Percentiles rank a stretch among this genome's conserved stretches.
Evolutionary conservation across 2,329 filamentous ascomycete genomes (phyloP).

Genomic region (Nannizzia gypsea): DNA sequence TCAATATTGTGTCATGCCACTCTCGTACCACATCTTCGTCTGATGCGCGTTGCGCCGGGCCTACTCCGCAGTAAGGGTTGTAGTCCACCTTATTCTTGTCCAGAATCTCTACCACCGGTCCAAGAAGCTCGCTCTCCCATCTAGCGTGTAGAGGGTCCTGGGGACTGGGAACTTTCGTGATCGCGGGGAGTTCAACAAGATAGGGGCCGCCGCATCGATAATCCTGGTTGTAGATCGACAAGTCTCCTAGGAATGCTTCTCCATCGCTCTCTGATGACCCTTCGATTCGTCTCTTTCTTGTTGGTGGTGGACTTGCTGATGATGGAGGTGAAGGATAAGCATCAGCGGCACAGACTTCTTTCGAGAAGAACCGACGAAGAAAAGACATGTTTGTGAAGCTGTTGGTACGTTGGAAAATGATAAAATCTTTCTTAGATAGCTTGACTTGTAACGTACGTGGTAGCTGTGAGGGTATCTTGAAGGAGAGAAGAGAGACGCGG

Average conservation of each 20-base stretch:
- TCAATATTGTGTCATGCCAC: background rate
- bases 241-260: background rate
- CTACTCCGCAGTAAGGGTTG: background rate
- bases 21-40: background rate
- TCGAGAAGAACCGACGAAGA: background rate
- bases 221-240: background rate
- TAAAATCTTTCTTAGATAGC: no score
- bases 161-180: background rate
- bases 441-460: no score
- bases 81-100: no score
- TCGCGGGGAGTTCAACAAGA: background rate
- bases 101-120: background rate
- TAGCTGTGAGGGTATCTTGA: no score
- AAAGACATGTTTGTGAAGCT: background rate
- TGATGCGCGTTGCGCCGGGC: background rate
- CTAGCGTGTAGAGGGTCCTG: background rate
- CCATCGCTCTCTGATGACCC: background rate
- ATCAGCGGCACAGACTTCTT: background rate
- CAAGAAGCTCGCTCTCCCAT: background rate
- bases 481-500: no score
- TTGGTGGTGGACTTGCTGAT: background rate
- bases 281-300: background rate
- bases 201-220: background rate
- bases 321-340: background rate
- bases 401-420: no score